A percentile compares a stretch with the other conserved stretches of the same genome.
These are phyloP conservation scores for Phytopythium helicoides DNA, from an alignment of 352 stramenopile species.

Conservation along the genomic window DNA sequence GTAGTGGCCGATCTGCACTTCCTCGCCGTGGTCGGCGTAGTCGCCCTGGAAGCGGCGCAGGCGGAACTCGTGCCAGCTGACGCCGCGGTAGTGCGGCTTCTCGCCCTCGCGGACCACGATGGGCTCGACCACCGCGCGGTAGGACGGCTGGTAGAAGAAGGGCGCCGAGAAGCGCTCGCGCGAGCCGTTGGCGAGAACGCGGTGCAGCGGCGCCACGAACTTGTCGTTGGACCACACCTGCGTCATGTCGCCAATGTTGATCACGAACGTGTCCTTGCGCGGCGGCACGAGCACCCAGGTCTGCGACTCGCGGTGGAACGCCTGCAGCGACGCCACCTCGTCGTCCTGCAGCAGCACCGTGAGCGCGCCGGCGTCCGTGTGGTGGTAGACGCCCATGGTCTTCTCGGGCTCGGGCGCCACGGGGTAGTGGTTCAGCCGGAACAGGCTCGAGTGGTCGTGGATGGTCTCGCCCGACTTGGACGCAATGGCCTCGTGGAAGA, in stretches of 20 bases:
- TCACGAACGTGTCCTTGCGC: conserved; percentile 41
- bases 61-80: background rate
- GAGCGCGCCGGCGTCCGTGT: conserved; percentile 59
- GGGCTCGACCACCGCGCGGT: conserved; percentile 56
- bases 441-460: conserved; percentile 80
- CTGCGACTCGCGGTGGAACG: conserved; percentile 44
- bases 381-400: conserved; percentile 55
- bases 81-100: conserved; percentile 47
- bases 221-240: conserved; percentile 59
- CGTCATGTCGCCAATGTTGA: conserved; percentile 67
- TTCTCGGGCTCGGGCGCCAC: conserved; percentile 38
- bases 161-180: conserved; percentile 48
- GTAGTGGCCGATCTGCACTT: conserved; percentile 82
- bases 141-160: conserved; percentile 76
- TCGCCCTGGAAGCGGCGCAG: background rate
- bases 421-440: conserved; percentile 93
- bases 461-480: too few relatives aligned
- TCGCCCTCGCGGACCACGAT: conserved; percentile 43
- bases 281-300: conserved; percentile 49
- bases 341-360: conserved; percentile 71
- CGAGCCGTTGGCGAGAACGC: conserved; percentile 37
- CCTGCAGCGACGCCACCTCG: conserved; percentile 52
- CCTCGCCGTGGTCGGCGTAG: conserved; percentile 44
- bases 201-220: conserved; percentile 50
- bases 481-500: conserved; percentile 29